Evolutionary conservation across 805 yeast species (phyloP), one percentile per base, ranked within the genome.

Genomic region (Lipomyces mesembrius): DNA sequence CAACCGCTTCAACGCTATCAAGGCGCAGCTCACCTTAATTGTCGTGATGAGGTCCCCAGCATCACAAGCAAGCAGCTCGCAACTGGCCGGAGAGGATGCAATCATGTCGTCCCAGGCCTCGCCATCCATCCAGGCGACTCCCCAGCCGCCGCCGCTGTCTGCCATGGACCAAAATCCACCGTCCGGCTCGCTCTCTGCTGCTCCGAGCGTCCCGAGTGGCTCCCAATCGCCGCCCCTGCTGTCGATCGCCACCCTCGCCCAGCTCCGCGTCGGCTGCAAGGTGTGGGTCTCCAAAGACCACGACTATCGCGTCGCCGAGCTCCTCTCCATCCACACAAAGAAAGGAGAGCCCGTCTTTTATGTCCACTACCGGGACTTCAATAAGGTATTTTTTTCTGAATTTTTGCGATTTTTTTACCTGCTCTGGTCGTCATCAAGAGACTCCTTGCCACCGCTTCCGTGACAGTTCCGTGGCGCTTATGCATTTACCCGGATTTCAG

Each of bases 341-440:
- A 89, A 92, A 76, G 91, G 93, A 14, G 85, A 89, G 68, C 86
- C 87, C 39, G 90, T 86, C 71, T 93, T 89, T 77, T 95, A 95
- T 76, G 97, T 95, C 37, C 99, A 95, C 78, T 95, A 92, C 79
- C 91, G 87, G 62, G 97, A 93, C 72, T 95, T 88, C 82, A 95
- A 95, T 81, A 95, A 95, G 73, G 73, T 70, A 46, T 22, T 64
- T 60, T 29, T 20, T 39, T 69, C 22, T 34, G 25, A 29, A n/a
- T 25, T 64, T 32, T 57, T 27, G 25, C 25, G 60, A 25, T 64
- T 52, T 57, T 57, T 14, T 63, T 52, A 7, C 9, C 11, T 6
- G 49, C 9, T 17, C 9, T 43, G 49, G 49, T 37, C 43, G 17
- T 37, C 14, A 12, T 12, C 12, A 4, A 14, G 43, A 14, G 43